Evolutionary conservation across 495 filamentous ascomycete species (phyloP).

Genomic region (Jackrogersella multiformis): DNA sequence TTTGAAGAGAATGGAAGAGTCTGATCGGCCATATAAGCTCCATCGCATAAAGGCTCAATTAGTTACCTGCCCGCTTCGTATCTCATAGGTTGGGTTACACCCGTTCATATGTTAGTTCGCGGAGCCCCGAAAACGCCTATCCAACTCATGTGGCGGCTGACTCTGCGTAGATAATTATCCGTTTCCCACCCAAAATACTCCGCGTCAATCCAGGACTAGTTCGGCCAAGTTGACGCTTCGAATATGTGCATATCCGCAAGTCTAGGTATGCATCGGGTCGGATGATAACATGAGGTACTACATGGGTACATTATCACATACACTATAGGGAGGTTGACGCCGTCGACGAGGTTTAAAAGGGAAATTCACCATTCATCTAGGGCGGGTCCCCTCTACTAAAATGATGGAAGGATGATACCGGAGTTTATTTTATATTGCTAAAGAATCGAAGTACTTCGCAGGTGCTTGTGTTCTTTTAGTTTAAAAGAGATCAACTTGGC

Average conservation of each 20-base stretch:
- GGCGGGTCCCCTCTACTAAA: neutral
- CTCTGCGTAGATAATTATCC: conserved; percentile 13
- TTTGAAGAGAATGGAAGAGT: too few species aligned
- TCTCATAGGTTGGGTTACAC: too few species aligned
- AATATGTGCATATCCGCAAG: conserved; percentile 11
- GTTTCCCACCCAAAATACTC: neutral
- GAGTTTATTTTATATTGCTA: neutral
- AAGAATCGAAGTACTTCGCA: neutral
- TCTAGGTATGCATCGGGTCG: conserved; percentile 7
- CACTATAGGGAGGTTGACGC: neutral
- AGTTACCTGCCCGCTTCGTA: too few species aligned
- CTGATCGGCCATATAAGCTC: too few species aligned
- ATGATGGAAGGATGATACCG: neutral
- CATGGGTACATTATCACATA: neutral
- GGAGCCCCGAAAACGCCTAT: too few species aligned
- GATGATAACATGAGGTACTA: neutral
- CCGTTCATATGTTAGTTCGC: too few species aligned
- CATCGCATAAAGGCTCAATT: too few species aligned
- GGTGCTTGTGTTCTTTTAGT: neutral
- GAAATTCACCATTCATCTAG: neutral
- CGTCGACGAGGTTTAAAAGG: neutral
- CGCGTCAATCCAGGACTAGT: conserved; percentile 5
- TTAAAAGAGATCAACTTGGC: neutral
- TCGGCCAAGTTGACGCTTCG: neutral
- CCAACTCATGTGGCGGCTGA: conserved; percentile 18